A percentile compares a stretch with the other conserved stretches of the same genome.
phyloP scores from a whole-genome alignment of 139 green algal genomes.

The Picochlorum sp. region DNA sequence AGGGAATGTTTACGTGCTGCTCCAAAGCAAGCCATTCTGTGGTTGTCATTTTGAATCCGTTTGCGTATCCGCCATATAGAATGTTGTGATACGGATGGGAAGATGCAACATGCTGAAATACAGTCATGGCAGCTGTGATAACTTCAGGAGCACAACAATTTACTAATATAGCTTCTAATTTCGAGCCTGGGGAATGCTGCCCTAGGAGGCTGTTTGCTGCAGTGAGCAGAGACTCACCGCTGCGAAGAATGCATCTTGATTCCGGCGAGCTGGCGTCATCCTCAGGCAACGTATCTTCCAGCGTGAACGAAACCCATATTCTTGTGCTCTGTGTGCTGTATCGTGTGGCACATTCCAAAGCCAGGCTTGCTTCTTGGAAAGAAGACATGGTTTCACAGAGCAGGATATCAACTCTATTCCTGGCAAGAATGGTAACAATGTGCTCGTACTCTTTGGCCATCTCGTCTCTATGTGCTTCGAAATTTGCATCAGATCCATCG shows the following conservation, averaged over 20 bases:
- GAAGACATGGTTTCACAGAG: constrained; percentile 46
- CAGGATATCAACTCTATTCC: constrained; percentile 32
- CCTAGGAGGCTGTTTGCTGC: too few species aligned
- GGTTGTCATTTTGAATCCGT: constrained; percentile 48
- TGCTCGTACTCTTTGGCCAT: constrained; percentile 27
- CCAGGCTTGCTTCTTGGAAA: constrained; percentile 24
- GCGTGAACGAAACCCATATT: constrained; percentile 43
- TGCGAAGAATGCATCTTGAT: not conserved
- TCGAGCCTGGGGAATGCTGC: too few species aligned
- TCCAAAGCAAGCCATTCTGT: constrained; percentile 30
- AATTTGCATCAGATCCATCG: too few species aligned
- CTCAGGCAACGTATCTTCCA: constrained; percentile 26
- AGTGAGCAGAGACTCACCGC: not conserved
- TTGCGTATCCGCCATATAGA: constrained; percentile 39
- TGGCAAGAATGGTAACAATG: constrained; percentile 21
- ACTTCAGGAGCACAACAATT: constrained; percentile 16
- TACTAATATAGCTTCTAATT: constrained; percentile 34
- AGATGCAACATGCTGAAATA: not conserved
- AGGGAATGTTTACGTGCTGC: too few species aligned
- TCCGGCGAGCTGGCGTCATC: not conserved
- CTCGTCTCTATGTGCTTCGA: constrained; percentile 1
- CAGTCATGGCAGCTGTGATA: constrained; percentile 1
- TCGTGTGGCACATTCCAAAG: constrained; percentile 11
- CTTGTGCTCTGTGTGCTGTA: constrained; percentile 18
- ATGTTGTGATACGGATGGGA: too few species aligned